A percentile compares a stretch with the other conserved stretches of the same genome.
Evolutionary conservation across 2,329 filamentous ascomycete genomes (phyloP).

Genomic region (Ophiosphaerella herpotricha): DNA sequence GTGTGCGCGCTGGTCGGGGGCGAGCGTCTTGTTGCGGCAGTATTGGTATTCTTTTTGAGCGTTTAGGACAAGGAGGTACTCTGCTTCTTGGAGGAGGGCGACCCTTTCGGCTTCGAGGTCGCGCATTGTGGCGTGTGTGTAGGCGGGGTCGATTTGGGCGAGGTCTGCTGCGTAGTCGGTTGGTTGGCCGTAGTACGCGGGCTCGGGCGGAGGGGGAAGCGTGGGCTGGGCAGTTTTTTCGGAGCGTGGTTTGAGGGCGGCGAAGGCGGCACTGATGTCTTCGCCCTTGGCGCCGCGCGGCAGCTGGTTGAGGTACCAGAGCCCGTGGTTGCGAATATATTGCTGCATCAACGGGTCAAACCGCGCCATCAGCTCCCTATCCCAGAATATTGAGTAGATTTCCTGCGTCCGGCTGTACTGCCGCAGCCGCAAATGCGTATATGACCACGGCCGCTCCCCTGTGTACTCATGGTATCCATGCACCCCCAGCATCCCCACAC

Average conservation of each 20-base stretch:
- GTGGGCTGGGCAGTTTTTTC: not conserved
- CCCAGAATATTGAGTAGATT: conserved; percentile 32
- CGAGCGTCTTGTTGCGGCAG: conserved; percentile 14
- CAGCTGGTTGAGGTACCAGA: conserved; percentile 29
- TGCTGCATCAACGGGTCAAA: conserved; percentile 30
- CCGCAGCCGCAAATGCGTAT: conserved; percentile 10
- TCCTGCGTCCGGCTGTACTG: conserved; percentile 11
- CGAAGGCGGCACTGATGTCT: too few relatives aligned
- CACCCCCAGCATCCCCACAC: conserved; percentile 23
- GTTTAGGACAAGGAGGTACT: conserved; percentile 22
- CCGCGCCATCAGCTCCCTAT: conserved; percentile 28
- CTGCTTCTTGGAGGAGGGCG: conserved; percentile 23
- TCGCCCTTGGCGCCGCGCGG: not conserved
- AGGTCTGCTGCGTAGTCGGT: conserved; percentile 29
- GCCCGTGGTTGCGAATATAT: conserved; percentile 31
- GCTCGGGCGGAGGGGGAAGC: not conserved
- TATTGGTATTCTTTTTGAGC: conserved; percentile 27
- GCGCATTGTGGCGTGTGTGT: conserved; percentile 11
- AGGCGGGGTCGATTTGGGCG: conserved; percentile 13
- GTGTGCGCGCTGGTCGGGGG: conserved; percentile 20
- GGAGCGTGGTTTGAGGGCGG: too few relatives aligned
- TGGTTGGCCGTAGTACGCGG: conserved; percentile 22
- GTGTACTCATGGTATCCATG: conserved; percentile 35
- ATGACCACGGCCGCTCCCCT: conserved; percentile 32
- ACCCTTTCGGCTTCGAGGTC: conserved; percentile 19